phyloP scores from a whole-genome alignment of 129 eudicot species.

The Smallanthus sonchifolius region DNA sequence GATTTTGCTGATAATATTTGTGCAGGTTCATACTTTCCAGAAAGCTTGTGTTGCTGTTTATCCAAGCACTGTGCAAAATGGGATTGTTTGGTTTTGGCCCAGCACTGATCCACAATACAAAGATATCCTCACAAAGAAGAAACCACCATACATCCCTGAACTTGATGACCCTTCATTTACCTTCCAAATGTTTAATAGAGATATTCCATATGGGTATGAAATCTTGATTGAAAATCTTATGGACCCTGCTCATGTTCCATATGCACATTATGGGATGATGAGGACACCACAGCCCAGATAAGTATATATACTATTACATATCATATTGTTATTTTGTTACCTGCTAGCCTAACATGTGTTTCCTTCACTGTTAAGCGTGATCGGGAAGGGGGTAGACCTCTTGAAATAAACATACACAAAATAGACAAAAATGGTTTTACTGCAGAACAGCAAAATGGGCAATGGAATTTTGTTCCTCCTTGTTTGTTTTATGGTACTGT shows the following conservation, averaged over 20 bases:
- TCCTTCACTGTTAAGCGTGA: constrained; percentile 71
- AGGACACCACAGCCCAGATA: constrained; percentile 35
- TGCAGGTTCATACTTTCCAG: constrained; percentile 61
- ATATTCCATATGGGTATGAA: constrained; percentile 84
- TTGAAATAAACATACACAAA: constrained; percentile 48
- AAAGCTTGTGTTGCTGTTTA: constrained; percentile 85
- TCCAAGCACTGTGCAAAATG: constrained; percentile 75
- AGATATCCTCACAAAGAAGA: constrained; percentile 51
- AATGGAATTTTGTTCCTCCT: constrained; percentile 54
- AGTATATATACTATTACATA: constrained; percentile 19
- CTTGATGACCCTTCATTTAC: constrained; percentile 75
- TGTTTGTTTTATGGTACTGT: constrained; percentile 52
- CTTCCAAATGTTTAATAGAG: constrained; percentile 44
- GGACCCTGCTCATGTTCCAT: constrained; percentile 94
- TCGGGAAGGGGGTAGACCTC: constrained; percentile 85
- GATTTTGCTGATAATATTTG: neutral
- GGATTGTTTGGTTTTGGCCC: constrained; percentile 90
- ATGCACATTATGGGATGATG: constrained; percentile 80
- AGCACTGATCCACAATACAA: constrained; percentile 53
- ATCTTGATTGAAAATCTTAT: constrained; percentile 73
- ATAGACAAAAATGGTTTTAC: constrained; percentile 55
- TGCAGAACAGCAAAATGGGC: constrained; percentile 37
- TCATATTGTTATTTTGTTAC: neutral
- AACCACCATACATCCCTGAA: constrained; percentile 73
- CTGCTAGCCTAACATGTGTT: constrained; percentile 28